Base-by-base conservation (phyloP, 345 rosid genomes). In the Rhizophora apiculata region DNA sequence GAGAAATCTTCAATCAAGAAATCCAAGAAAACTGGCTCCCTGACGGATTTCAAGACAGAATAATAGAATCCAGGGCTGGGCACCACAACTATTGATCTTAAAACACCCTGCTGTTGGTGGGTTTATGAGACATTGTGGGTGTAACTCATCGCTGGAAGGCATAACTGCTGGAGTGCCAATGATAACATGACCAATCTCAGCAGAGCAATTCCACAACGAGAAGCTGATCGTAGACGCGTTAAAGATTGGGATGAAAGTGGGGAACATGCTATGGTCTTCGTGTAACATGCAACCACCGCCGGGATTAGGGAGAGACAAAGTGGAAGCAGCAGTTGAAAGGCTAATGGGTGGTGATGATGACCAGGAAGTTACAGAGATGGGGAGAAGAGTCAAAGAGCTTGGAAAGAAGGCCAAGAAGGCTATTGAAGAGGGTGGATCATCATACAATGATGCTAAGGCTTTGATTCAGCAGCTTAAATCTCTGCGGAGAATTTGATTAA, bases 111-210 rank as follows among this genome's bases (percentile, higher is more conserved):
- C 86, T 0, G 65, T 80, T 0, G 89, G 86, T 20, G 89, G 81
- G n/a, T 87, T 89, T 29, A 72, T 88, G 74, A 85, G 86, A 0
- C 89, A 85, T 2, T 88, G 89, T 0, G 85, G 88, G 1, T 85
- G 88, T 91, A 89, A 89, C 79, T 87, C 85, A 0, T 74, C 79
- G 31, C 65, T 89, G 1, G 87, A 89, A 63, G 88, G 79, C 1
- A 67, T 87, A 1, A 59, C 80, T 1, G 86, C 82, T 0, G 88
- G 91, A 22, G 49, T 89, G 11, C 86, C 91, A 0, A 79, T 86
- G 86, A 83, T 86, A 9, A 79, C 84, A 0, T 88, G 89, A 84
- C 87, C 88, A 0, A 31, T 78, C 39, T 65, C 34, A 0, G 86
- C 86, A 0, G 88, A 83, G 63, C 89, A 88, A 68, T 83, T 86